Base-by-base conservation (phyloP, 805 yeast species). In the Spathaspora hagerdaliae region DNA sequence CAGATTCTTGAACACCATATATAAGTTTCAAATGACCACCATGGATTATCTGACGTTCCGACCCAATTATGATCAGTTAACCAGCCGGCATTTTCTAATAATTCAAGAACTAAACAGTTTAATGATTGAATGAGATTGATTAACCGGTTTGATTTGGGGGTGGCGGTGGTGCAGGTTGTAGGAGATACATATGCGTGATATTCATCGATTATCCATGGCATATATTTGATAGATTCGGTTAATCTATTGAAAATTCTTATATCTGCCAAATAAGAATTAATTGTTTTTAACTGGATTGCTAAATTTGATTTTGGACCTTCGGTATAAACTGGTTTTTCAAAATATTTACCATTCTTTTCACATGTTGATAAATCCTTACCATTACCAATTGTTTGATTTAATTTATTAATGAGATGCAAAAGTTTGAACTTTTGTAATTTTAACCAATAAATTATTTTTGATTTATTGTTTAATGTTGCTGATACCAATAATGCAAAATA, bases 201-300 rank as follows among this genome's bases (percentile, higher is more conserved):
- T 52, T 70, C 75, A 46, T 66, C 74, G 13, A 70, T 60, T 14
- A 70, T 60, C 77, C 77, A 71, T 5, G 77, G 77, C 61, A 65
- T 61, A 48, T 70, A 70, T 53, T 69, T 69, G 45, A 71, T 60
- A 27, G 73, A 56, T 14, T 70, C 75, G 5, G 69, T 63, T 45
- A 71, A 57, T 41, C 77, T 57, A 53, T 66, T 65, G 59, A 71
- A 71, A 38, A 71, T 71, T 31, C 77, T 60, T 4, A 70, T 51
- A 48, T 71, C 77, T 3, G 75, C 55, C 7, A 71, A 43, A 52
- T 71, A 71, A 2, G 66, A 54, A 14, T 71, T 67, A 14, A 69
- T 57, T 1, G 56, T 51, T 42, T 67, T 65, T 41, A 71, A 60
- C 51, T 69, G 69, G 2, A 55, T 60, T 1, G 72, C 74, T 14